These are phyloP conservation scores for Mycosphaerella sp. DNA, from an alignment of 2,329 filamentous ascomycete genomes.

Conservation along the genomic window DNA sequence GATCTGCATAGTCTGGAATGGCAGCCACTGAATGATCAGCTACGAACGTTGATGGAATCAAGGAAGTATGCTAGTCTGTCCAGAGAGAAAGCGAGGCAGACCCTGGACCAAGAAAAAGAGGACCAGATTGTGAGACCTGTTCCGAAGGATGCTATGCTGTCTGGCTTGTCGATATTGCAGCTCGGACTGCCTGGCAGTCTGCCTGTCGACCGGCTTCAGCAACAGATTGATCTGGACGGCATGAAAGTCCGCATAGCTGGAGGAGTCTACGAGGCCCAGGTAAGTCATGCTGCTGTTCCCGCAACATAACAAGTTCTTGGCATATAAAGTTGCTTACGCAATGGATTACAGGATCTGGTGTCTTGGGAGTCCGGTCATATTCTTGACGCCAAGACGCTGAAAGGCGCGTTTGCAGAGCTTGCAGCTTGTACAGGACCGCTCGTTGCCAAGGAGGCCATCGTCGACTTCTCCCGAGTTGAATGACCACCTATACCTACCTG, in stretches of 20 bases:
- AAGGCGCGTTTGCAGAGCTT: slow-evolving; percentile 59
- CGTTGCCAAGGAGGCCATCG: slow-evolving; percentile 49
- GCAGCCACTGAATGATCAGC: slow-evolving; percentile 29
- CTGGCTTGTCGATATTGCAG: slow-evolving; percentile 49
- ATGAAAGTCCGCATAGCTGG: slow-evolving; percentile 48
- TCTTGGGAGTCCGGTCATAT: slow-evolving; percentile 51
- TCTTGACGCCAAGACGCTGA: slow-evolving; percentile 48
- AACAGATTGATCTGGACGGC: slow-evolving; percentile 51
- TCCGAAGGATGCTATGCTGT: slow-evolving; percentile 29
- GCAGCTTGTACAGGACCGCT: slow-evolving; percentile 60
- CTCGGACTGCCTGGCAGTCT: slow-evolving; percentile 63
- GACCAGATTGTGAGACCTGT: slow-evolving; percentile 17
- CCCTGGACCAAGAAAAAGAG: background rate
- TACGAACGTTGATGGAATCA: slow-evolving; percentile 43
- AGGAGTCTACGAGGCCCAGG: slow-evolving; percentile 5
- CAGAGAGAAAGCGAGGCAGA: slow-evolving; percentile 28
- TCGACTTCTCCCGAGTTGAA: slow-evolving; percentile 45
- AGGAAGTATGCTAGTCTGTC: slow-evolving; percentile 49
- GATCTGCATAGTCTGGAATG: slow-evolving; percentile 49
- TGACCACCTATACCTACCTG: background rate
- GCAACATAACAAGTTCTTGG: background rate
- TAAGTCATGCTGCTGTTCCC: background rate
- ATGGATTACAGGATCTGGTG: slow-evolving; percentile 44
- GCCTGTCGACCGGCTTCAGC: slow-evolving; percentile 47
- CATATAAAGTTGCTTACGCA: background rate